Conservation (phyloP, 192 early-diverging fungal genomes). For the Rhizoclosmatium sp. region DNA sequence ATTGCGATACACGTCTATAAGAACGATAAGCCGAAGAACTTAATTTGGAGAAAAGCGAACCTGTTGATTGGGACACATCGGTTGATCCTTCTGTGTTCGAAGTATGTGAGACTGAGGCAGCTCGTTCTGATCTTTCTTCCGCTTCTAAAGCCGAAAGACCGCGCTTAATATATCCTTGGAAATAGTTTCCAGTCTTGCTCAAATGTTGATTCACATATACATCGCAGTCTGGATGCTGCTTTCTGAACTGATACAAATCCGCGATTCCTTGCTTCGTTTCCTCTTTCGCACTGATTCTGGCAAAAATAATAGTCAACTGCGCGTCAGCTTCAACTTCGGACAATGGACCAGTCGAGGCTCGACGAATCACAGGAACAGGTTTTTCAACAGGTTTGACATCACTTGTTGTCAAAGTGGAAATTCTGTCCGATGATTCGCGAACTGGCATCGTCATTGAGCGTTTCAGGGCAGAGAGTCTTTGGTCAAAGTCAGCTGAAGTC, state of each 20-base stretch:
- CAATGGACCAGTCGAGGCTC: constrained; percentile 22
- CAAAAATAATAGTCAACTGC: constrained; percentile 73
- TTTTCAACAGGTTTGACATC: no score
- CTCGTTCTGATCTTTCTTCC: constrained; percentile 22
- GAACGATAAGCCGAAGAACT: not conserved
- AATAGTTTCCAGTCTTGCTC: constrained; percentile 69
- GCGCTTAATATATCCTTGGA: constrained; percentile 78
- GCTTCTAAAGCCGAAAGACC: constrained; percentile 57
- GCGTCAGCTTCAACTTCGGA: constrained; percentile 71
- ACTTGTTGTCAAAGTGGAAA: not conserved
- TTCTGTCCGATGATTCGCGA: not conserved
- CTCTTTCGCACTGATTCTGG: constrained; percentile 72
- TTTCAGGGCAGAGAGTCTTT: constrained; percentile 3
- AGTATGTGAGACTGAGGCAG: constrained; percentile 18
- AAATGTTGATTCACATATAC: constrained; percentile 67
- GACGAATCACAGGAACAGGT: not conserved
- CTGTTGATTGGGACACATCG: not conserved
- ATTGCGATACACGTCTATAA: constrained; percentile 56
- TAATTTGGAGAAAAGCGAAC: not conserved
- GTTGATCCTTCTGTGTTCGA: not conserved
- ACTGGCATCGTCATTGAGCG: constrained; percentile 8
- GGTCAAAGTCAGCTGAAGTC: not conserved
- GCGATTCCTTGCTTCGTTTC: constrained; percentile 76
- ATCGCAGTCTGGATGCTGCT: constrained; percentile 72
- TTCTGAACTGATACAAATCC: constrained; percentile 80